These are phyloP conservation scores for Tanacetum coccineum DNA, from an alignment of 129 eudicot genomes.

Conservation along the genomic window DNA sequence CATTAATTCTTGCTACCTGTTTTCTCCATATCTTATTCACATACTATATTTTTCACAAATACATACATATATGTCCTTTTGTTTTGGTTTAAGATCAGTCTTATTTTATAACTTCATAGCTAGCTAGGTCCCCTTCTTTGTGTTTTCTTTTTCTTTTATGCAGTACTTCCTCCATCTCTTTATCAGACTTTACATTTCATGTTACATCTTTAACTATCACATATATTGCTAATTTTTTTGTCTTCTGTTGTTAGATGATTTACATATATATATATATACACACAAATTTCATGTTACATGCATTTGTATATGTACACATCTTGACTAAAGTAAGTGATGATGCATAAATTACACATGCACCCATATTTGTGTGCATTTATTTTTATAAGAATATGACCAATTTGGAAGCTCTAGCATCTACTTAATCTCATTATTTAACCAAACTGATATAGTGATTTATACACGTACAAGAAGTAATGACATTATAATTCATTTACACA, in stretches of 20 bases:
- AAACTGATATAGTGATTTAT: conserved; percentile 13
- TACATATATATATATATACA: no score
- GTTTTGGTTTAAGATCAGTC: conserved; percentile 31
- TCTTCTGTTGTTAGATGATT: background rate
- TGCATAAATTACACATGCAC: background rate
- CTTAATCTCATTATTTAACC: conserved; percentile 9
- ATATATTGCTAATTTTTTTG: background rate
- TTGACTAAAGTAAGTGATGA: no score
- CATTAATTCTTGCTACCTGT: conserved; percentile 37
- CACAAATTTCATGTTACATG: background rate
- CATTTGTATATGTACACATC: no score
- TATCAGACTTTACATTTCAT: conserved; percentile 38
- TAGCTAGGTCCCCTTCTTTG: conserved; percentile 45
- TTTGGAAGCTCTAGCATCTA: conserved; percentile 26
- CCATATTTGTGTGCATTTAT: background rate
- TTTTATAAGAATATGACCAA: background rate
- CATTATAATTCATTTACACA: background rate
- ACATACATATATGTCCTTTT: conserved; percentile 32
- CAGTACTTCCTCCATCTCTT: conserved; percentile 37
- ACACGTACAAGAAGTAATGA: conserved; percentile 17
- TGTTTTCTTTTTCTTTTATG: conserved; percentile 37
- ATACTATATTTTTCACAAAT: conserved; percentile 36
- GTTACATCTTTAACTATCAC: conserved; percentile 11
- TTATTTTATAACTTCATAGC: conserved; percentile 26
- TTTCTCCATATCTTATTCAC: conserved; percentile 30